phyloP scores from a whole-genome alignment of 768 basidiomycete genomes.

The Termitomyces sp. region DNA sequence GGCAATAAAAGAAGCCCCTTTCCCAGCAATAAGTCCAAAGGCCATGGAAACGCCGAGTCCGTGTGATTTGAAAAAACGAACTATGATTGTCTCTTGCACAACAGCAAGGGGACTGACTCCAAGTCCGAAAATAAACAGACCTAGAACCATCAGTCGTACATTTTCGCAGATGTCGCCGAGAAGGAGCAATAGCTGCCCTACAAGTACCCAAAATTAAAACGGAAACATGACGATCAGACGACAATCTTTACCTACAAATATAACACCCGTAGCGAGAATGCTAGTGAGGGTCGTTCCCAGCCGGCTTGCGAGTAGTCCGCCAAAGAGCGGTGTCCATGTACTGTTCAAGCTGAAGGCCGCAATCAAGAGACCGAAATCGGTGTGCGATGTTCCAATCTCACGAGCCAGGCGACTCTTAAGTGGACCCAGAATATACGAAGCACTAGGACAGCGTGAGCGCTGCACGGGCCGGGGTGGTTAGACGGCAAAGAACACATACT shows the following conservation, averaged over 20 bases:
- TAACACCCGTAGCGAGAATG: slow-evolving; percentile 69
- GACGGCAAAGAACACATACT: slow-evolving; percentile 39
- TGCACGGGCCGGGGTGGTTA: background rate
- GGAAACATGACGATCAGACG: background rate
- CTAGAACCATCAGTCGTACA: slow-evolving; percentile 67
- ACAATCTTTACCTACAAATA: slow-evolving; percentile 45
- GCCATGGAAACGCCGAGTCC: slow-evolving; percentile 75
- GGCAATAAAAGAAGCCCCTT: slow-evolving; percentile 70
- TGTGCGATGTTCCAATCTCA: slow-evolving; percentile 71
- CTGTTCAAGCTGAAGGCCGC: slow-evolving; percentile 73
- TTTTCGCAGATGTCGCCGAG: slow-evolving; percentile 54
- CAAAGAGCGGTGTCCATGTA: slow-evolving; percentile 70
- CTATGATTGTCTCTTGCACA: slow-evolving; percentile 80
- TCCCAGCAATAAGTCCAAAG: slow-evolving; percentile 79
- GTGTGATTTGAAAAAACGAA: slow-evolving; percentile 73
- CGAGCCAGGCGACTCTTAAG: slow-evolving; percentile 64
- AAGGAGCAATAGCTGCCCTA: slow-evolving; percentile 64
- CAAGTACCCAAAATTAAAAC: background rate
- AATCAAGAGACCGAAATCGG: slow-evolving; percentile 72
- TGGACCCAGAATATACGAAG: slow-evolving; percentile 71
- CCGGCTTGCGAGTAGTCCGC: slow-evolving; percentile 63
- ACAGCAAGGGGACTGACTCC: slow-evolving; percentile 79
- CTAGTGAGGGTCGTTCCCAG: slow-evolving; percentile 69
- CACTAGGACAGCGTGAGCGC: slow-evolving; percentile 31
- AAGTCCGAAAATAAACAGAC: slow-evolving; percentile 75